phyloP scores from a whole-genome alignment of 345 rosid genomes.

The Lenwebbia sp. region DNA sequence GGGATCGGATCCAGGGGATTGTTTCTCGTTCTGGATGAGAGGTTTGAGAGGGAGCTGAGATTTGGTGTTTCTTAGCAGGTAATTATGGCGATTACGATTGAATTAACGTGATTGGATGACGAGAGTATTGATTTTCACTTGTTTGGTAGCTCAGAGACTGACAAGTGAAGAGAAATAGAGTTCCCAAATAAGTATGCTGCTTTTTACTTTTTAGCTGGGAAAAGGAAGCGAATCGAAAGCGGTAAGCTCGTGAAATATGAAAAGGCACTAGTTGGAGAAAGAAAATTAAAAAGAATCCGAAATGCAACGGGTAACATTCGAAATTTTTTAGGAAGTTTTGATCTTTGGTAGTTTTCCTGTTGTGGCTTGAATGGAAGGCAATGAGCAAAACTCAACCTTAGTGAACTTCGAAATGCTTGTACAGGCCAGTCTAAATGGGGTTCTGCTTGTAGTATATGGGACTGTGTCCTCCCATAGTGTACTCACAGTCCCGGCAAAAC shows the following conservation, averaged over 20 bases:
- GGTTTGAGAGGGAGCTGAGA: background rate
- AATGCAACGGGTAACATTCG: background rate
- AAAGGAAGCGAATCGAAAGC: background rate
- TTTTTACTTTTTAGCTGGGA: background rate
- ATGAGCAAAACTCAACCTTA: background rate
- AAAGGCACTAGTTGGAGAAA: background rate
- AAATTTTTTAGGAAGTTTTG: background rate
- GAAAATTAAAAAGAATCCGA: background rate
- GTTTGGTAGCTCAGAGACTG: background rate
- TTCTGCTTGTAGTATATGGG: background rate
- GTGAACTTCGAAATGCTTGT: background rate
- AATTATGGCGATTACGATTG: background rate
- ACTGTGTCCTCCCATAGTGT: background rate
- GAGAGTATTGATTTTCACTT: background rate
- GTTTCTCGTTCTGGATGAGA: background rate
- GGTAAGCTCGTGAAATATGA: background rate
- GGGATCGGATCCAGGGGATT: constrained; percentile 22
- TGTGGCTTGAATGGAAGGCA: background rate
- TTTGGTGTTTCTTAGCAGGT: constrained; percentile 20
- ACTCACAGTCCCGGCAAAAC: background rate
- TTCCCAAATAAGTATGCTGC: background rate
- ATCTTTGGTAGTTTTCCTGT: background rate
- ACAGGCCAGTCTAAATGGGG: background rate
- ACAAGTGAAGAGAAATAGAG: background rate
- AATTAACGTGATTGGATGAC: background rate